Base-by-base conservation (phyloP, 2,329 filamentous ascomycete species). In the Nigrospora oryzae region DNA sequence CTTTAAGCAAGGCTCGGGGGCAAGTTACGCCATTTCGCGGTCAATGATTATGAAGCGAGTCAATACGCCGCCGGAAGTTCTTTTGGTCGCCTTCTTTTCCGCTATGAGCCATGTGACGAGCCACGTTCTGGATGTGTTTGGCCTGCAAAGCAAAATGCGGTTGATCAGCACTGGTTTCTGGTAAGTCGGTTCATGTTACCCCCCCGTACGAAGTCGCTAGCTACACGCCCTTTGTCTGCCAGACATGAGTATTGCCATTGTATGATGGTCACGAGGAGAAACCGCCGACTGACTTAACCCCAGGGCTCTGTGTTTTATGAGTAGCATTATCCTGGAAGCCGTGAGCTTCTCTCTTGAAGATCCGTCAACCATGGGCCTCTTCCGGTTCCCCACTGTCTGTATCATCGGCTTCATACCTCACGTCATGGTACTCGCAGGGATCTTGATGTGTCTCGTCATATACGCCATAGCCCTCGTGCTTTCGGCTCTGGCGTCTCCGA, bases 321-420 rank as follows among this genome's bases (percentile, higher is more conserved):
- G 73, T 34, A 84, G 86, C 32, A 89, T 97, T 52, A 66, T 85
- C 3, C 89, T 85, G 78, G 90, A 87, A 50, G 80, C 88, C 32
- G 58, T 79, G 28, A 72, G 70, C 10, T 83, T 79, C 49, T 79
- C 78, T 6, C 56, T 80, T 14, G 77, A 83, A 31, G 79, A 86
- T 48, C 63, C 81, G 5, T 61, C 68, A 0, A 68, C 68, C 17
- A 77, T 82, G 56, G 84, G 87, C 4, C 72, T 95, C 11, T 71
- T 96, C 36, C 79, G 88, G 49, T 96, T 95, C 52, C 93, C 93
- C 4, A 96, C 90, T 0, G 89, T 97, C 36, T 96, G 88, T 57
- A 89, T 97, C 47, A 85, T 97, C 30, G 89, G 91, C 1, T 96
- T 97, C 61, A 85, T 97, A 33, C 93, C 93, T 1, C 91, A 97